phyloP scores from a whole-genome alignment of 805 yeast genomes.

The Pichia pseudocactophila region DNA sequence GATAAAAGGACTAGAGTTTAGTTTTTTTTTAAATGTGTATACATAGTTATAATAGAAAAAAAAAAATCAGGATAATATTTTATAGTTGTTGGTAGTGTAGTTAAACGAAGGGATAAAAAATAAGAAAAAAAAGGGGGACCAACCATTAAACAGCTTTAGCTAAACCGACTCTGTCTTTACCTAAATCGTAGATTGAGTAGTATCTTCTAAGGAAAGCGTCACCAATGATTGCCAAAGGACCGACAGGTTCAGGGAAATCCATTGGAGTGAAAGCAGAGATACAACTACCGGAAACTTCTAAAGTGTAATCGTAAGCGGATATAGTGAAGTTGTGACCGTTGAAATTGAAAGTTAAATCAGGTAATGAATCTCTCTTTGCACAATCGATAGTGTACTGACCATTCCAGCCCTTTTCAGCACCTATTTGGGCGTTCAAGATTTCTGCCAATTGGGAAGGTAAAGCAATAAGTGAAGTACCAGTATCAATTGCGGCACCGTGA shows the following conservation, averaged over 20 bases:
- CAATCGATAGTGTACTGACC: slow-evolving; percentile 96
- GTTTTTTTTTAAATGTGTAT: not conserved
- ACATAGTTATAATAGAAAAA: not conserved
- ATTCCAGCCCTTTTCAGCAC: slow-evolving; percentile 95
- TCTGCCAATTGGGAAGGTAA: slow-evolving; percentile 94
- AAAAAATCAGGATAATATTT: not conserved
- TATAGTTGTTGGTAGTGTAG: too few species aligned
- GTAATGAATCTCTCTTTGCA: slow-evolving; percentile 71
- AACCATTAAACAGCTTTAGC: slow-evolving; percentile 55
- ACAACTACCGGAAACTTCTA: slow-evolving; percentile 92
- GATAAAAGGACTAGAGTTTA: not conserved
- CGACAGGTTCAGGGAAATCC: slow-evolving; percentile 96
- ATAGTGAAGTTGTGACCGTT: slow-evolving; percentile 89
- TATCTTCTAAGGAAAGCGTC: slow-evolving; percentile 94
- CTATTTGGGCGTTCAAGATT: slow-evolving; percentile 88
- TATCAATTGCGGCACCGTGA: slow-evolving; percentile 96
- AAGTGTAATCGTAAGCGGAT: slow-evolving; percentile 81
- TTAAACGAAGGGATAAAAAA: not conserved
- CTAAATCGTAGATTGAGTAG: slow-evolving; percentile 90
- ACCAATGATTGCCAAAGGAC: slow-evolving; percentile 93
- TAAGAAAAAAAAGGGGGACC: not conserved
- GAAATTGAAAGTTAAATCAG: slow-evolving; percentile 86
- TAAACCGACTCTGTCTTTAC: slow-evolving; percentile 88
- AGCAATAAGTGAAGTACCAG: slow-evolving; percentile 95
- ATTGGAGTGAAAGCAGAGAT: slow-evolving; percentile 93